phyloP scores from a whole-genome alignment of 192 early-diverging fungal genomes.

The Coemansia sp. region DNA sequence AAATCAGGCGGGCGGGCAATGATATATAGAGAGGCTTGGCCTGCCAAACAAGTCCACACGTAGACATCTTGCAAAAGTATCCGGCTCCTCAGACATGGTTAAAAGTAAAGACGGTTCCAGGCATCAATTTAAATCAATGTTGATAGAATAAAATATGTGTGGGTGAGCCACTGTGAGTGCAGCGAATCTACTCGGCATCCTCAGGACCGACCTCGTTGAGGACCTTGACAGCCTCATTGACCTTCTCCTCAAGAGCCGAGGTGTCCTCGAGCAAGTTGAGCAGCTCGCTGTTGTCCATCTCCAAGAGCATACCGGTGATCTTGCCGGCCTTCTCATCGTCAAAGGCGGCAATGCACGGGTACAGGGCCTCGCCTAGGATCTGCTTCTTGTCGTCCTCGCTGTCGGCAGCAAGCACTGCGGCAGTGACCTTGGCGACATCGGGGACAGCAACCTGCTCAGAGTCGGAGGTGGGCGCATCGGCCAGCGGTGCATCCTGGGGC shows the following conservation, averaged over 20 bases:
- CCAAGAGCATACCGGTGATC: constrained; percentile 98
- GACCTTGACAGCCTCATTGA: constrained; percentile 84
- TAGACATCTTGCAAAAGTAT: neutral
- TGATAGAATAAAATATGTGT: neutral
- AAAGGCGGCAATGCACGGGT: constrained; percentile 73
- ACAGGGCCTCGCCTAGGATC: constrained; percentile 94
- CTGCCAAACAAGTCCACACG: neutral
- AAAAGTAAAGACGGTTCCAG: neutral
- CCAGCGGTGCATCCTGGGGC: constrained; percentile 41
- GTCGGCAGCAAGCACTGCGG: constrained; percentile 78
- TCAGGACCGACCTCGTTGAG: constrained; percentile 59
- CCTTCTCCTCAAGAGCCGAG: constrained; percentile 78
- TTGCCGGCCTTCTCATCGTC: constrained; percentile 86
- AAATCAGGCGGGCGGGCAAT: too few relatives aligned
- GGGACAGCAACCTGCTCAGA: constrained; percentile 40
- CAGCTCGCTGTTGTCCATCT: constrained; percentile 97
- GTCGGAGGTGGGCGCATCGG: constrained; percentile 39
- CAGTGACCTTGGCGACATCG: constrained; percentile 52
- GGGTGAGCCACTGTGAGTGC: neutral
- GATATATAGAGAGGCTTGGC: too few relatives aligned
- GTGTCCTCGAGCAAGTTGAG: constrained; percentile 84
- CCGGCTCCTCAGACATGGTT: neutral
- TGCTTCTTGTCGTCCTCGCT: constrained; percentile 91
- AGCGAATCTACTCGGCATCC: constrained; percentile 15
- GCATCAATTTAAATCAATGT: constrained; percentile 5